These are phyloP conservation scores for Nigrospora sphaerica DNA, from an alignment of 2,329 filamentous ascomycete species.

Conservation along the genomic window DNA sequence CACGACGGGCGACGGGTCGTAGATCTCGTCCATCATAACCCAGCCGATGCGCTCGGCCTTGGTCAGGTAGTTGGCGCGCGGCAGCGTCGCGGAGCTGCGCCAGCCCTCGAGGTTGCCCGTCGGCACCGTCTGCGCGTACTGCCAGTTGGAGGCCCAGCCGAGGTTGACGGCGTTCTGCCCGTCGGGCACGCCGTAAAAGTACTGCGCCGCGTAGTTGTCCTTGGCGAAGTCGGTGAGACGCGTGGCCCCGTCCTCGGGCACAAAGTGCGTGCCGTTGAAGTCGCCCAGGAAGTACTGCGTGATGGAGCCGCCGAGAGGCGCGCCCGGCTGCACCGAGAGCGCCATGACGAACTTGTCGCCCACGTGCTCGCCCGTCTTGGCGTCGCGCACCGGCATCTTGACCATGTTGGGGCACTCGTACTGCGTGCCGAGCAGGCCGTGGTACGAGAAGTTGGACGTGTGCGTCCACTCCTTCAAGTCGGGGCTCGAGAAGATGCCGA, in stretches of 20 bases:
- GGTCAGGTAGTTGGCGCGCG: conserved; percentile 43
- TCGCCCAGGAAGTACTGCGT: conserved; percentile 49
- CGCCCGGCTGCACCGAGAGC: conserved; percentile 51
- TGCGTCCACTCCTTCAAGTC: conserved; percentile 53
- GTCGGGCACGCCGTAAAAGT: conserved; percentile 39
- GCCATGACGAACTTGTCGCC: conserved; percentile 37
- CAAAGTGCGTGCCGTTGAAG: conserved; percentile 60
- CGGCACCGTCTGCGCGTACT: conserved; percentile 47
- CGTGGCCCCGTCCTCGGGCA: conserved; percentile 30
- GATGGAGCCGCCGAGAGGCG: conserved; percentile 47
- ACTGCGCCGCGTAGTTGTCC: conserved; percentile 51
- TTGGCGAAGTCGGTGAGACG: conserved; percentile 38
- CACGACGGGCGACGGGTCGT: conserved; percentile 39
- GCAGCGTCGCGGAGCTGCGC: conserved; percentile 43
- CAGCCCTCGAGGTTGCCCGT: conserved; percentile 45
- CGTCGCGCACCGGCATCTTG: conserved; percentile 37
- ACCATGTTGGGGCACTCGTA: conserved; percentile 61
- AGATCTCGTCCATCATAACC: conserved; percentile 41
- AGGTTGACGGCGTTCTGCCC: conserved; percentile 36
- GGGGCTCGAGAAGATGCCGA: conserved; percentile 55
- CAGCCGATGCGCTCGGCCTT: conserved; percentile 43
- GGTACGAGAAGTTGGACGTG: conserved; percentile 49
- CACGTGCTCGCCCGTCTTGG: conserved; percentile 12
- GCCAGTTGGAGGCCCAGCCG: conserved; percentile 53
- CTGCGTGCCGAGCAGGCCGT: conserved; percentile 45